phyloP scores from a whole-genome alignment of 257 asterid genomes.

The Fraxinus pennsylvanica region DNA sequence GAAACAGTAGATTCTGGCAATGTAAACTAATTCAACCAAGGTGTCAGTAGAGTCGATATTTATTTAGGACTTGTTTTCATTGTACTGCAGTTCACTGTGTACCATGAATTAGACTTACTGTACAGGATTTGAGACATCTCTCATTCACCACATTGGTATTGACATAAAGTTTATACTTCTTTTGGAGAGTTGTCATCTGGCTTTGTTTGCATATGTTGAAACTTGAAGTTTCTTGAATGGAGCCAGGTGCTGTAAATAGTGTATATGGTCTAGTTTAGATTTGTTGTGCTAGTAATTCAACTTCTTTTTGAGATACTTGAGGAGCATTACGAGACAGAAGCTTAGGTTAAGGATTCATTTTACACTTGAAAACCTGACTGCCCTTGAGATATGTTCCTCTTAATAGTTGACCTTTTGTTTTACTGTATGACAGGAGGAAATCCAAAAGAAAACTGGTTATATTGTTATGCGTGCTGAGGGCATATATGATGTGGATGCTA shows the following conservation, averaged over 20 bases:
- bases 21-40: constrained; percentile 8
- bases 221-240: neutral
- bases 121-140: neutral
- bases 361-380: neutral
- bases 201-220: neutral
- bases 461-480: constrained; percentile 98
- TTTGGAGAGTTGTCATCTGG: constrained; percentile 1
- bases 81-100: constrained; percentile 6
- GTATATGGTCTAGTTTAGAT: constrained; percentile 5
- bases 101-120: neutral
- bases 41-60: constrained; percentile 5
- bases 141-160: neutral
- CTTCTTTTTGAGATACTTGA: constrained; percentile 2
- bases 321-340: neutral
- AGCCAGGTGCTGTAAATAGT: neutral
- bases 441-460: constrained; percentile 96
- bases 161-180: constrained; percentile 7
- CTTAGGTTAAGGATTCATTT: neutral
- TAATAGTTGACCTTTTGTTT: constrained; percentile 13
- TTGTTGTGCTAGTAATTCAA: constrained; percentile 1
- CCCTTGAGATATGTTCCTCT: neutral
- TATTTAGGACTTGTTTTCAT: neutral
- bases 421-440: constrained; percentile 74
- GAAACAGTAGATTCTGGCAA: neutral
- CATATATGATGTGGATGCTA: constrained; percentile 93